phyloP scores from a whole-genome alignment of 2,329 filamentous ascomycete species.

The Myriosclerotinia duriaeana region DNA sequence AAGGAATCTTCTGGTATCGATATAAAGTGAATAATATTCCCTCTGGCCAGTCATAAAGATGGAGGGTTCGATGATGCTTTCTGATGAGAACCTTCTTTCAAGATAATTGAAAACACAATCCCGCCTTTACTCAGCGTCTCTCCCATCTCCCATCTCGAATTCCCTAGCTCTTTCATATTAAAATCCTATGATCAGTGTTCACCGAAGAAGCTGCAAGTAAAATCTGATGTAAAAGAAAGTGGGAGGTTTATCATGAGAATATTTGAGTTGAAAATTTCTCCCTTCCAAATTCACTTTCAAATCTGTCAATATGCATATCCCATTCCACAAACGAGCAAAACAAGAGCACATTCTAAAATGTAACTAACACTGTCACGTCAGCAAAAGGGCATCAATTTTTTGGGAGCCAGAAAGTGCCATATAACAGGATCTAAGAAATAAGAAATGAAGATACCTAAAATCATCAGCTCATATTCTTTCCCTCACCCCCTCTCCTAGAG shows the following conservation, averaged over 20 bases:
- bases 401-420: too few species aligned
- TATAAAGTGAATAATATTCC: neutral
- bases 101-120: neutral
- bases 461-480: too few species aligned
- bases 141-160: neutral
- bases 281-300: neutral
- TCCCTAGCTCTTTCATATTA: rapidly evolving
- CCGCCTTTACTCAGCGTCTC: neutral
- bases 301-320: neutral
- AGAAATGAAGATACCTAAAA: too few species aligned
- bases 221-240: neutral
- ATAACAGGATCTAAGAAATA: too few species aligned
- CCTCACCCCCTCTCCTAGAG: too few species aligned
- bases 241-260: neutral
- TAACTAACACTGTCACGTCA: too few species aligned
- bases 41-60: neutral
- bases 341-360: too few species aligned
- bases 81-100: neutral
- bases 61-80: neutral
- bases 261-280: neutral
- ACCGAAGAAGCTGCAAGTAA: neutral
- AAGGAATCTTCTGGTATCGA: neutral
- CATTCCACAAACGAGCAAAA: too few species aligned
- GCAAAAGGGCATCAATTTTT: too few species aligned
- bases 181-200: neutral